These are phyloP conservation scores for Clonostachys chloroleuca DNA, from an alignment of 2,329 filamentous ascomycete species.

Conservation along the genomic window DNA sequence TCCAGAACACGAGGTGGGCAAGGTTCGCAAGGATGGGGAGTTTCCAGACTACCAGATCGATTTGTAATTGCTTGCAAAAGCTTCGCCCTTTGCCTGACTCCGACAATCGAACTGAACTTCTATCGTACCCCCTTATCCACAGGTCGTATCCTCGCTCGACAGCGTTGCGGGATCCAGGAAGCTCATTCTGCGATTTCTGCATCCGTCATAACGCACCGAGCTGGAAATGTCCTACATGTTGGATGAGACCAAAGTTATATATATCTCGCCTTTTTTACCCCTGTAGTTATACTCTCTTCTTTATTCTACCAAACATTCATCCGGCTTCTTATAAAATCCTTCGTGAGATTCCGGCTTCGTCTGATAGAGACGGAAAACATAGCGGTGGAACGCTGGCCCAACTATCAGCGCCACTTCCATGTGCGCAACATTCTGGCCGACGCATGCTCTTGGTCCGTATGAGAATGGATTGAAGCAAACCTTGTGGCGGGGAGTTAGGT, in stretches of 20 bases:
- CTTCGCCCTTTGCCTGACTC: too few species aligned
- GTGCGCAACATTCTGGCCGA: constrained; percentile 7
- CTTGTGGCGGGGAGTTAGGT: constrained; percentile 4
- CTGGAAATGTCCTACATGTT: too few species aligned
- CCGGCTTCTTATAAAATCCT: constrained; percentile 7
- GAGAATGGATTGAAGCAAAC: constrained; percentile 7
- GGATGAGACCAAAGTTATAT: too few species aligned
- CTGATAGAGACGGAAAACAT: constrained; percentile 5
- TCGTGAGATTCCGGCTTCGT: constrained; percentile 5
- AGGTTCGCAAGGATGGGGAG: too few species aligned
- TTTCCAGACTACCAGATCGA: too few species aligned
- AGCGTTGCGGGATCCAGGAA: background rate
- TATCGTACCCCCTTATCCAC: background rate
- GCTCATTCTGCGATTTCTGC: background rate
- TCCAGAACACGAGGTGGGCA: too few species aligned
- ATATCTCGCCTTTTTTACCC: background rate
- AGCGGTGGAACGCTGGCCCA: constrained; percentile 5
- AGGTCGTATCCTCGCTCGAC: background rate
- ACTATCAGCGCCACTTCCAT: constrained; percentile 7
- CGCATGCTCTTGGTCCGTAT: constrained; percentile 6
- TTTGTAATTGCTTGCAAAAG: too few species aligned
- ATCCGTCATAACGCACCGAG: background rate
- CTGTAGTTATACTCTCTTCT: constrained; percentile 1
- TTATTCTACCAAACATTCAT: constrained; percentile 8
- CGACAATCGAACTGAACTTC: too few species aligned